Evolutionary conservation across 1,284 basidiomycete genomes (phyloP), one percentile per base, ranked within the genome.

Genomic region (Bondarzewia mesenterica): DNA sequence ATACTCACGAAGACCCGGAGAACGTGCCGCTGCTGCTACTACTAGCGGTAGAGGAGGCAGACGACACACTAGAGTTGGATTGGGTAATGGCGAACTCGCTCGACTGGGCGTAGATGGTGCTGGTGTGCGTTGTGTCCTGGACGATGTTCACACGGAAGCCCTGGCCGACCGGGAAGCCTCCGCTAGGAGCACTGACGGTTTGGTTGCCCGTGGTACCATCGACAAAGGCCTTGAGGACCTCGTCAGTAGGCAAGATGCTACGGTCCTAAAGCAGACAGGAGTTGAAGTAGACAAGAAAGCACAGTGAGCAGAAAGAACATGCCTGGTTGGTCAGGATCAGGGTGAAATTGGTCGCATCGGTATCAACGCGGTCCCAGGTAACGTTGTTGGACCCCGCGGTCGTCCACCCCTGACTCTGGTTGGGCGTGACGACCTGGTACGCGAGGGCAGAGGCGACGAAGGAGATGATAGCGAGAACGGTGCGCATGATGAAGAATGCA

Each of bases 121-220:
- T 63, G 16, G 73, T 60, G 42, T 75, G 50, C 23, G 72, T 49
- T 4, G 70, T 54, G 53, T 75, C 69, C 58, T 70, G 57, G 54
- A 83, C 77, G 27, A 92, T 63, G 70, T 90, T 89, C 63, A 92
- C 72, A 48, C 78, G 80, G 76, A 74, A 89, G 46, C 60, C 66
- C 23, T 54, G 48, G 52, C 81, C 81, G 15, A 63, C 51, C 8
- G 75, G 73, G 77, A 80, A 86, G 7, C 82, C 81, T 35, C 69
- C 72, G 47, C 67, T 73, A 2, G 84, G 82, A 7, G 78, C 63
- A 58, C 67, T 71, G 46, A 81, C 66, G 7, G 52, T 53, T 36
- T 66, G 58, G 2, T 55, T 61, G 12, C 60, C 62, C 1, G 60
- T 46, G 32, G 62, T 66, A 18, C 73, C 76, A 46, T 75, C 68